Evolutionary conservation across 371 early-diverging fungal genomes (phyloP), one percentile per base, ranked within the genome.

Genomic region (Massospora cicadina): DNA sequence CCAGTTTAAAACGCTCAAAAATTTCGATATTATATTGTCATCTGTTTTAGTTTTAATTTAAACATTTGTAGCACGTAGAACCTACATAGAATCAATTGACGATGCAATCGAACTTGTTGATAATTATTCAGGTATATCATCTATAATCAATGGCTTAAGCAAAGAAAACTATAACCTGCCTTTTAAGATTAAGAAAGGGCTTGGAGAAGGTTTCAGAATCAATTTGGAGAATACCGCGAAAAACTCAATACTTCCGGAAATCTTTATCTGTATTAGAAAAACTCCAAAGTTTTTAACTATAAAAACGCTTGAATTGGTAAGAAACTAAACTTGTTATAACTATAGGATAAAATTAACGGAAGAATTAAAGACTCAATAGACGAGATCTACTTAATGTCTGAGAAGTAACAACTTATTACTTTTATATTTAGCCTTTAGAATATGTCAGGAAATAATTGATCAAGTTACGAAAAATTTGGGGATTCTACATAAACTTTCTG

Each of bases 311-410:
- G 85, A 88, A 63, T 68, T 95, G 76, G 83, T 84, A 75, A 70
- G 69, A 60, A 57, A 2, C 33, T 24, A 17, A 0, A 29, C 24
- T 43, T 55, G 55, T 65, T 23, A 31, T 59, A 55, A 29, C 56
- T 28, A 7, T 1, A 55, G 71, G 68, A 78, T 23, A 77, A 81
- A 69, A 76, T 74, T 43, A 81, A 79, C 66, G 77, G 74, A 61
- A 82, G 86, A 65, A 76, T 83, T 31, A 85, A 93, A 62, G 90
- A 90, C 58, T 85, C 94, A 0, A 75, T 93, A 25, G 76, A 81
- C 23, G 97, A 95, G 71, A 86, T 94, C 7, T 90, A 81, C 67
- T 64, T 89, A 55, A 82, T 90, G 81, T 87, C 88, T 0, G 88
- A 90, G 68, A 84, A 77, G 84, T 83, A 75, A 23, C 69, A 31